Evolutionary conservation across 2,329 filamentous ascomycete species (phyloP).

Genomic region (Aspergillus fischeri): DNA sequence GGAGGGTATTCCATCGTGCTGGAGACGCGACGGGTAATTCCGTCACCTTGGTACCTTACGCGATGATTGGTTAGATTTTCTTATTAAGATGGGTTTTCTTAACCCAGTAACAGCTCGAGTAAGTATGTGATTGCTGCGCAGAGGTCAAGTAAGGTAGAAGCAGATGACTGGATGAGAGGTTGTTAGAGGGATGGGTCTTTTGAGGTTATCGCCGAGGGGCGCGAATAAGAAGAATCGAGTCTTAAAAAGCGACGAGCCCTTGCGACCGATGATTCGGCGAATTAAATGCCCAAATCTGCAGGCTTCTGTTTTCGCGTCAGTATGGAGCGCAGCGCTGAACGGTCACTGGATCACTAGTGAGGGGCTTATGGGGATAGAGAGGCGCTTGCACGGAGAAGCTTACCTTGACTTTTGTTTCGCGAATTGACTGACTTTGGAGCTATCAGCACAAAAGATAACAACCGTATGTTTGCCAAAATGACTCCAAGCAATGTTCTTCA

Average conservation of each 20-base stretch:
- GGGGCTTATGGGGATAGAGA: slow-evolving; percentile 19
- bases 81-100: slow-evolving; percentile 13
- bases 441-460: slow-evolving; percentile 11
- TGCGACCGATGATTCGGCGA: slow-evolving; percentile 40
- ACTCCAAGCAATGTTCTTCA: slow-evolving; percentile 18
- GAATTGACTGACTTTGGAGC: slow-evolving; percentile 7
- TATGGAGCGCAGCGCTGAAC: slow-evolving; percentile 37
- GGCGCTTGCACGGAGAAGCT: slow-evolving; percentile 23
- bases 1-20: slow-evolving; percentile 70
- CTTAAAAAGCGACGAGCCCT: slow-evolving; percentile 20
- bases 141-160: slow-evolving; percentile 12
- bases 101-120: slow-evolving; percentile 18
- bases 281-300: slow-evolving; percentile 35
- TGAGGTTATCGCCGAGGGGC: slow-evolving; percentile 23
- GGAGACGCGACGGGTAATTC: slow-evolving; percentile 21
- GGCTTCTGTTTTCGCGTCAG: slow-evolving; percentile 39
- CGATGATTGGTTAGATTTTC: slow-evolving; percentile 14
- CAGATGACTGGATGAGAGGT: slow-evolving; percentile 17
- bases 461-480: slow-evolving; percentile 20
- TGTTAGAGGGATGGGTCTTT: slow-evolving; percentile 19
- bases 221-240: slow-evolving; percentile 19
- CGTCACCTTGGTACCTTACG: slow-evolving; percentile 22
- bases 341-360: slow-evolving; percentile 39
- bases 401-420: slow-evolving; percentile 28
- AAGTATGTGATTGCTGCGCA: slow-evolving; percentile 14